Base-by-base conservation (phyloP, 2,329 filamentous ascomycete species). In the Alternaria consortialis region DNA sequence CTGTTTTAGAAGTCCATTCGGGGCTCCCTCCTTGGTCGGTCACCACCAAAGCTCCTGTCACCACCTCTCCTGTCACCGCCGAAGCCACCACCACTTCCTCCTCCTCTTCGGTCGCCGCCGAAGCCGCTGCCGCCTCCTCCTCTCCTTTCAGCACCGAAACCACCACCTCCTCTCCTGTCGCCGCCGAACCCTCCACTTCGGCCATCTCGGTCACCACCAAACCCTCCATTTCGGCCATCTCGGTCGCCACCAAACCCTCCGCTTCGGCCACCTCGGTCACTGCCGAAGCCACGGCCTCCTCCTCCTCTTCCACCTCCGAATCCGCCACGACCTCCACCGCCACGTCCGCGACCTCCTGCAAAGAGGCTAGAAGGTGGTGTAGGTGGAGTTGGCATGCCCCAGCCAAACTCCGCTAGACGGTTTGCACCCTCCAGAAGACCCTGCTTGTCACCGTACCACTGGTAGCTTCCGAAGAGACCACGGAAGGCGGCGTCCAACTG, bases 391-490 rank as follows among this genome's bases (percentile, higher is more conserved):
- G 76, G 62, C 71, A 85, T 77, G 6, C 82, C 80, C 79, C 82
- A 85, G 7, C 83, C 83, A 61, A 82, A 79, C 42, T 79, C 74
- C 7, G 81, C 79, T 17, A 82, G 71, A 50, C 79, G 70, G 63
- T 84, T 84, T 29, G 84, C 75, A 9, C 76, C 74, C 13, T 80
- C 72, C n/a, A 85, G 63, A 9, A 84, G 72, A 8, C 60, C 65
- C 7, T 76, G 72, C 67, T 82, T 82, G 58, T 79, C 70, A 77
- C 72, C 36, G 53, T 79, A 73, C 72, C 82, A 80, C 36, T 80
- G 75, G 67, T 79, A 84, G 43, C 80, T 80, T 54, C 88, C 87
- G 43, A 91, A 83, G 46, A 87, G 75, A 8, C 86, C 85, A 17
- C 80, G 76, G 78, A 92, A 93, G 0, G 84, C 81, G 2, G 79